Evolutionary conservation across 345 rosid species (phyloP).

Genomic region (Arabis alpina): DNA sequence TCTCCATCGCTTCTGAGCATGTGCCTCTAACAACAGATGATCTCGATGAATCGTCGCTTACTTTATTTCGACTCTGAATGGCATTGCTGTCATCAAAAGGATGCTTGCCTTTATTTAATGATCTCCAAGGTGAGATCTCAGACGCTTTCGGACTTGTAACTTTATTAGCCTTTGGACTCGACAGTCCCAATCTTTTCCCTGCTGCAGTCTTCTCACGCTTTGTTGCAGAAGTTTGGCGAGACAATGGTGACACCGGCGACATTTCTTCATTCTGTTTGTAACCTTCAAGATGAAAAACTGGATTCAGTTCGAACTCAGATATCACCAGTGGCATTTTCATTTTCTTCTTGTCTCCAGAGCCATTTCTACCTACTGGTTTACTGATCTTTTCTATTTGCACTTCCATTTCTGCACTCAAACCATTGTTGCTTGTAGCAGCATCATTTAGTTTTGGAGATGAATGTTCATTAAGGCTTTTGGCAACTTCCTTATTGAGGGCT

Average conservation of each 20-base stretch:
- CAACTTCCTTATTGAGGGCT: conserved; percentile 14
- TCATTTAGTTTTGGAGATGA: conserved; percentile 29
- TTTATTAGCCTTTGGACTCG: conserved; percentile 27
- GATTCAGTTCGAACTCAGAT: conserved; percentile 16
- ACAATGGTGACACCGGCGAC: conserved; percentile 36
- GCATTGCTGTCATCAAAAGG: conserved; percentile 24
- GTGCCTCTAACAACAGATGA: conserved; percentile 18
- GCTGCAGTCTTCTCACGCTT: conserved; percentile 34
- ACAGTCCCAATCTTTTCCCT: conserved; percentile 12
- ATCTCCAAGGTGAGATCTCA: conserved; percentile 22
- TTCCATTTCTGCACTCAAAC: conserved; percentile 17
- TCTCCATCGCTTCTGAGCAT: conserved; percentile 31
- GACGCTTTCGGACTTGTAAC: conserved; percentile 8
- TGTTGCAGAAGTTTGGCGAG: conserved; percentile 26
- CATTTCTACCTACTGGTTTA: conserved; percentile 24
- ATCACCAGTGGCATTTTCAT: conserved; percentile 19
- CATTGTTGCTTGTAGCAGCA: conserved; percentile 12
- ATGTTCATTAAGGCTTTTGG: conserved; percentile 15
- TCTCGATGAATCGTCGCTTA: conserved; percentile 13
- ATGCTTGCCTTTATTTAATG: conserved; percentile 32
- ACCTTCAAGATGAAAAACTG: conserved; percentile 40
- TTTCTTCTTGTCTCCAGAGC: conserved; percentile 21
- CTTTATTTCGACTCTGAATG: conserved; percentile 6
- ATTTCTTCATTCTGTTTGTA: conserved; percentile 28
- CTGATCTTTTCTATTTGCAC: conserved; percentile 2